phyloP scores from a whole-genome alignment of 1,139 yeast species.

The Zygotorulaspora mrakii region DNA sequence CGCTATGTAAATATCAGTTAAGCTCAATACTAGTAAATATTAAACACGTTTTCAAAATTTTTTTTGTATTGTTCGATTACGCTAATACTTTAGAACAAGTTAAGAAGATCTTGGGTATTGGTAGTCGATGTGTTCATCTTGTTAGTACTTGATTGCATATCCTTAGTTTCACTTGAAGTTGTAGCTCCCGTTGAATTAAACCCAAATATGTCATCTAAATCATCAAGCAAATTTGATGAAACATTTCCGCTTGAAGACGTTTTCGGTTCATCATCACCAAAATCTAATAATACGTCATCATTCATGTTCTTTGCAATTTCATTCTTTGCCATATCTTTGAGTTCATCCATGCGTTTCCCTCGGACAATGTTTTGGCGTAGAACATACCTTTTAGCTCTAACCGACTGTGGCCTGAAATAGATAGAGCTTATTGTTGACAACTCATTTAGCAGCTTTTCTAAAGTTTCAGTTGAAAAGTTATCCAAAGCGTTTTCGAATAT shows the following conservation, averaged over 20 bases:
- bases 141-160: conserved; percentile 21
- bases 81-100: conserved; percentile 51
- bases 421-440: conserved; percentile 85
- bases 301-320: conserved; percentile 65
- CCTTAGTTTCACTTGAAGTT: conserved; percentile 18
- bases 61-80: too few species aligned
- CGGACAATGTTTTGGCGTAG: conserved; percentile 36
- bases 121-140: conserved; percentile 17
- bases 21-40: conserved; percentile 1
- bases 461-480: conserved; percentile 60
- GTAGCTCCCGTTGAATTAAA: conserved; percentile 23
- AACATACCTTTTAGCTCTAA: conserved; percentile 44
- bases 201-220: conserved; percentile 62
- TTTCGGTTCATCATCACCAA: conserved; percentile 46
- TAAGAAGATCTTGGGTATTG: conserved; percentile 51
- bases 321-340: conserved; percentile 69
- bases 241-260: conserved; percentile 36
- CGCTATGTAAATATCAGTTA: conserved; percentile 10
- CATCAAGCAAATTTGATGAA: conserved; percentile 43
- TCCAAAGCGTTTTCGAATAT: conserved; percentile 70
- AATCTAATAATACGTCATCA: conserved; percentile 81
- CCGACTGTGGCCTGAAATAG: conserved; percentile 76
- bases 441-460: conserved; percentile 68
- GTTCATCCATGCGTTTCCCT: conserved; percentile 65
- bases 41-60: too few species aligned